Conservation (phyloP, 2,329 filamentous ascomycete species). For the Biscogniauxia mediterranea region DNA sequence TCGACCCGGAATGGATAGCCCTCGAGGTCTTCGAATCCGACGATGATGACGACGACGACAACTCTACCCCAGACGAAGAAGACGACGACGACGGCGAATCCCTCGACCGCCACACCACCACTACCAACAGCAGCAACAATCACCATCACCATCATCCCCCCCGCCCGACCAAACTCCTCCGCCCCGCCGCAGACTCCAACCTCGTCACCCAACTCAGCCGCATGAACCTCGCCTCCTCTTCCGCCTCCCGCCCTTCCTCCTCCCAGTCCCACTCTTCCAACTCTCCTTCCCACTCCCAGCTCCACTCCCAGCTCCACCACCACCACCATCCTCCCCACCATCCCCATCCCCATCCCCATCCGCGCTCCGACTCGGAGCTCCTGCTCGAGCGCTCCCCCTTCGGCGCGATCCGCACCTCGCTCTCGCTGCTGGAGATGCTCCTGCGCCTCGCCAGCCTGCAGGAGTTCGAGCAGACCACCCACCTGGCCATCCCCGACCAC, state of each 20-base stretch:
- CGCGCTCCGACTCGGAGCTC: not conserved
- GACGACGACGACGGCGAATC: slow-evolving; percentile 18
- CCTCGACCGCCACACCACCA: not conserved
- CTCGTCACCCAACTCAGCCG: slow-evolving; percentile 32
- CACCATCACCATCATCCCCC: not conserved
- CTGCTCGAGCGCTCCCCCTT: slow-evolving; percentile 45
- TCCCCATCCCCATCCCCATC: slow-evolving; percentile 20
- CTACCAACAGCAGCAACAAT: slow-evolving; percentile 11
- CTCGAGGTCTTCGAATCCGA: slow-evolving; percentile 78
- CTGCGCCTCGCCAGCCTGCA: slow-evolving; percentile 83
- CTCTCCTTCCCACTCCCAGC: slow-evolving; percentile 14
- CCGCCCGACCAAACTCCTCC: slow-evolving; percentile 3
- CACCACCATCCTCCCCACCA: slow-evolving; percentile 8
- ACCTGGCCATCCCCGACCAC: slow-evolving; percentile 87
- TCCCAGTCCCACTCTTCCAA: slow-evolving; percentile 12
- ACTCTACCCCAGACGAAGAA: slow-evolving; percentile 12
- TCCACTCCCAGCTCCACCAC: slow-evolving; percentile 19
- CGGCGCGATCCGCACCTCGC: slow-evolving; percentile 51
- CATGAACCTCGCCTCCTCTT: slow-evolving; percentile 43
- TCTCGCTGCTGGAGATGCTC: slow-evolving; percentile 83
- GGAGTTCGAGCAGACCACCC: slow-evolving; percentile 86
- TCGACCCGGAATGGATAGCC: slow-evolving; percentile 89
- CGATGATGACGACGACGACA: slow-evolving; percentile 42
- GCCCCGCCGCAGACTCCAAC: slow-evolving; percentile 28
- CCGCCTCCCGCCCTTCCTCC: slow-evolving; percentile 22